Evolutionary conservation across 169 alveolate genomes (phyloP), one percentile per base, ranked within the genome.

Genomic region (Plasmodium berghei): DNA sequence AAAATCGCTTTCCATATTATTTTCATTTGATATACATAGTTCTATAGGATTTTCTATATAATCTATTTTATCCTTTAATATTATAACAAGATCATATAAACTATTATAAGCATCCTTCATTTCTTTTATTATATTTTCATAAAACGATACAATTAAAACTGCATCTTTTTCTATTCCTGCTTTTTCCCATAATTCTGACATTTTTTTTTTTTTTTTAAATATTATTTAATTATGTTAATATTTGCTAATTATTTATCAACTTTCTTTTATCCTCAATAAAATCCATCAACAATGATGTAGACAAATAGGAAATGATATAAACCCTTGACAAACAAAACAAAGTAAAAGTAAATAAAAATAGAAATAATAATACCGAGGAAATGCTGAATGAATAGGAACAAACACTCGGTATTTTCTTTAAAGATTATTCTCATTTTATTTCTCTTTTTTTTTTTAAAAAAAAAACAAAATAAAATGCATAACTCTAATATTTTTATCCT

Each of bases 111-210:
- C 49, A 48, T 2, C 5, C 24, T 69, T 52, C 91, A 86, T 58
- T 48, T 86, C 73, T 12, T 45, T 34, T n/a, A 71, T 72, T 10
- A 86, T 14, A 28, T 45, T 74, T 56, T 86, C 91, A 20, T 86
- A 86, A 54, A 86, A 40, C n/a, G 73, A 56, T 58, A 86, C 56
- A 1, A 80, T 69, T 18, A n/a, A 5, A 24, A 16, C n/a, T 6
- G 16, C 48, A 10, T 70, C 75, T 2, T 52, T 24, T 28, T 16
- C 10, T 42, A 62, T 16, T n/a, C 72, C 85, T 34, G 55, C 72
- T 24, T 66, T 58, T 67, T 66, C 62, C 56, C 34, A 80, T 55
- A 67, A 58, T 1, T 66, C 71, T 20, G 18, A 42, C 83, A 59
- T 34, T 59, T 20, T 42, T 61, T 46, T 72, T 40, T 54, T 72